These are phyloP conservation scores for Acrasis kona DNA, from an alignment of 78 protist genomes.

Conservation along the genomic window DNA sequence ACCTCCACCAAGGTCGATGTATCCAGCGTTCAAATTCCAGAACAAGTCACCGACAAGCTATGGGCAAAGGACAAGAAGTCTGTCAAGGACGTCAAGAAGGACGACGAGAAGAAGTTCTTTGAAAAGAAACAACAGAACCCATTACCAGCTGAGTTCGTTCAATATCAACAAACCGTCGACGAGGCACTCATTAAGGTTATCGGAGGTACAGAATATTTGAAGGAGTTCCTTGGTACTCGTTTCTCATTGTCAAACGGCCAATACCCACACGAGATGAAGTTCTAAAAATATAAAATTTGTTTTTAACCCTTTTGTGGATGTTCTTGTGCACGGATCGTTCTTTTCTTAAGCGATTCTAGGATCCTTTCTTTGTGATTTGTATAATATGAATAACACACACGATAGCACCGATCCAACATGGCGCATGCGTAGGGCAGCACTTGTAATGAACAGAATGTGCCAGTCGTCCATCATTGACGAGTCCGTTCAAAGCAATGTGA, in stretches of 20 bases:
- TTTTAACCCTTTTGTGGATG: too few relatives aligned
- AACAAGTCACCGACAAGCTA: neutral
- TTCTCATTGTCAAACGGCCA: conserved; percentile 70
- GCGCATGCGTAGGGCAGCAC: too few relatives aligned
- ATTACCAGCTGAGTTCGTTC: neutral
- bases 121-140: too few relatives aligned
- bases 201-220: conserved; percentile 42
- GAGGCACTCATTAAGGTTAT: conserved; percentile 56
- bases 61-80: neutral
- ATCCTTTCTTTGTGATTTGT: too few relatives aligned
- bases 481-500: too few relatives aligned
- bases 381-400: too few relatives aligned
- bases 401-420: too few relatives aligned
- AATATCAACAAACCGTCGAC: conserved; percentile 47
- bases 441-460: too few relatives aligned
- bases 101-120: neutral
- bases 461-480: too few relatives aligned
- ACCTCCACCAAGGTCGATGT: conserved; percentile 88
- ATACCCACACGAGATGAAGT: conserved; percentile 77
- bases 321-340: too few relatives aligned
- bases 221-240: conserved; percentile 68
- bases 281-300: too few relatives aligned
- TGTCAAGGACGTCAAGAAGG: neutral
- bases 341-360: too few relatives aligned
- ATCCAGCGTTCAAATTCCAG: neutral